Percentiles rank a stretch among this genome's conserved stretches.
These are phyloP conservation scores for Catharanthus roseus DNA, from an alignment of 257 asterid species.

Conservation along the genomic window DNA sequence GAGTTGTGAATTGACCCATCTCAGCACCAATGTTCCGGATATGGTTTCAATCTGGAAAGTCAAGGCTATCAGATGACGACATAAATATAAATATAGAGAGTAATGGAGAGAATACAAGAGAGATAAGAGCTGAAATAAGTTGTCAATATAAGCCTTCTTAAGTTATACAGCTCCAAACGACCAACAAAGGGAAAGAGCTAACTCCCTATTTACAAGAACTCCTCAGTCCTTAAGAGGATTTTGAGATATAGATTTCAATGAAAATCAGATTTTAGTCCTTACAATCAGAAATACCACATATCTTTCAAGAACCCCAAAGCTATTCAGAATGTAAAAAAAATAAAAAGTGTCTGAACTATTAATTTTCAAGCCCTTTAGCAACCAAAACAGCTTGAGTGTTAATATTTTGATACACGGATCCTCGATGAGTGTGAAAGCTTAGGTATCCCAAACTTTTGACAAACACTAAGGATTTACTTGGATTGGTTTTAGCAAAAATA, in stretches of 20 bases:
- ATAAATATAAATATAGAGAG: background rate
- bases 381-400: background rate
- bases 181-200: background rate
- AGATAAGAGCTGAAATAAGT: no score
- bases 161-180: background rate
- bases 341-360: background rate
- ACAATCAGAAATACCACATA: background rate
- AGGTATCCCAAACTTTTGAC: no score
- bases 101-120: background rate
- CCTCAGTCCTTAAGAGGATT: background rate
- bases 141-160: background rate
- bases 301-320: background rate
- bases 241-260: background rate
- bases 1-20: conserved; percentile 97
- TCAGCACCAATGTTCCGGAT: conserved; percentile 94
- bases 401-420: background rate
- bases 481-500: no score
- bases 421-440: background rate
- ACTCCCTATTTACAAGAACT: background rate
- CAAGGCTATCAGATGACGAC: conserved; percentile 18
- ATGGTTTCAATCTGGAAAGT: conserved; percentile 59
- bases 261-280: background rate
- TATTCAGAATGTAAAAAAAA: background rate
- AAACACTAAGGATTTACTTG: no score
- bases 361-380: background rate